Base-by-base conservation (phyloP, 352 stramenopile genomes). In the Pythium dissotocum region DNA sequence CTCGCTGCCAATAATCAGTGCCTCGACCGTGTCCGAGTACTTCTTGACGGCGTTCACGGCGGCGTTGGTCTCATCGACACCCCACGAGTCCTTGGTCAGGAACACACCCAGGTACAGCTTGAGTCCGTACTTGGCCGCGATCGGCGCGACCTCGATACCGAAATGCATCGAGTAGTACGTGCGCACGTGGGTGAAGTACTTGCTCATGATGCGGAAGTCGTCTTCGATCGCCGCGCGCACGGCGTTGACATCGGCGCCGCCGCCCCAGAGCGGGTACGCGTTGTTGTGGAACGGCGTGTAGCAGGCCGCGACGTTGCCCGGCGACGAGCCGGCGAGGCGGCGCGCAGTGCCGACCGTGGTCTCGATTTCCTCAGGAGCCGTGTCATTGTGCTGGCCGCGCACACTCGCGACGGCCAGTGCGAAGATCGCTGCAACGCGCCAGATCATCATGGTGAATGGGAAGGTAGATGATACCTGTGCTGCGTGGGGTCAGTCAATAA, bases 101-200 rank as follows among this genome's bases (percentile, higher is more conserved):
- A 82, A 86, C 10, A 88, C 73, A 24, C 80, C 78, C 3, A 89
- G 61, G 56, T 84, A 83, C 16, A 90, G 58, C 69, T 87, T 85
- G 32, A 89, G 32, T n/a, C 73, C 70, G 63, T 87, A 77, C 69
- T 78, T 77, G 26, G 63, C 67, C 0, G 79, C 79, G 58, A 80
- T 83, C 48, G 77, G 64, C 24, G 80, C 72, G 4, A 87, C 66
- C 40, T 74, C 64, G 35, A 86, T 79, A 42, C 76, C 78, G 42
- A 73, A 85, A 54, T 79, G 84, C 57, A 82, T 72, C 59, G 83
- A 77, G 70, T 89, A 80, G 69, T 83, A 91, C 26, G 80, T 91
- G 48, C 79, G 80, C 57, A 87, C 77, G 48, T 83, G 73, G 2
- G 72, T 82, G 67, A 88, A 82, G 32, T 77, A 69, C 59, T 80